Base-by-base conservation (phyloP, 2,329 filamentous ascomycete genomes). In the Colletotrichum caudatum region DNA sequence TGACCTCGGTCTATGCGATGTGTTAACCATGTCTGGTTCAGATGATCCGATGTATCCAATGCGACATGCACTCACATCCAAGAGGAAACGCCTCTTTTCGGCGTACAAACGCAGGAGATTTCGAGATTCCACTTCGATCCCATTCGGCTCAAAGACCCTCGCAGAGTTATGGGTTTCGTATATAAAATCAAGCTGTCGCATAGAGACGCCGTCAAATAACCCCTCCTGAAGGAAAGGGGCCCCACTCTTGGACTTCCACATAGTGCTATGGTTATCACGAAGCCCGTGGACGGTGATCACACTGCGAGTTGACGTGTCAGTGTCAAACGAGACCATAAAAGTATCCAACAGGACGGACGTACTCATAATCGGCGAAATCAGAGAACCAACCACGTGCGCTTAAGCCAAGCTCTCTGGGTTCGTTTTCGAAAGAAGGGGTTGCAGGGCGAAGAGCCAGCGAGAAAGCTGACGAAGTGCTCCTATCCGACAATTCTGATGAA, bases 161-260 rank as follows among this genome's bases (percentile, higher is more conserved):
- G 29, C 51, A 8, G 51, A 35, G 26, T n/a, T 16, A 8, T 54
- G 5, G 26, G 6, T 54, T 23, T 16, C 51, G 11, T 35, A 54
- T 14, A 54, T 35, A 29, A 35, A 54, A 35, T 35, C 51, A n/a
- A 54, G 51, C 51, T 54, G 51, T 12, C 51, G 51, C 12, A 54
- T 16, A 2, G 18, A 54, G 29, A 9, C 29, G 26, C 9, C 26
- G 29, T 5, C 11, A 12, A 54, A 54, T 5, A 54, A 29, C 51
- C 16, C 18, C 1, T 54, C 51, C 29, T 35, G 51, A 35, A 54
- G 51, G 29, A 29, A 54, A 7, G 18, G 3, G 14, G 3, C 6
- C 3, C 51, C 51, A 3, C 29, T n/a, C 14, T n/a, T 35, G 5
- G 51, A 35, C 51, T 35, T 35, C 51, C 51, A 35, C 51, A 54